These are phyloP conservation scores for Nigrospora oryzae DNA, from an alignment of 2,329 filamentous ascomycete genomes.

Conservation along the genomic window DNA sequence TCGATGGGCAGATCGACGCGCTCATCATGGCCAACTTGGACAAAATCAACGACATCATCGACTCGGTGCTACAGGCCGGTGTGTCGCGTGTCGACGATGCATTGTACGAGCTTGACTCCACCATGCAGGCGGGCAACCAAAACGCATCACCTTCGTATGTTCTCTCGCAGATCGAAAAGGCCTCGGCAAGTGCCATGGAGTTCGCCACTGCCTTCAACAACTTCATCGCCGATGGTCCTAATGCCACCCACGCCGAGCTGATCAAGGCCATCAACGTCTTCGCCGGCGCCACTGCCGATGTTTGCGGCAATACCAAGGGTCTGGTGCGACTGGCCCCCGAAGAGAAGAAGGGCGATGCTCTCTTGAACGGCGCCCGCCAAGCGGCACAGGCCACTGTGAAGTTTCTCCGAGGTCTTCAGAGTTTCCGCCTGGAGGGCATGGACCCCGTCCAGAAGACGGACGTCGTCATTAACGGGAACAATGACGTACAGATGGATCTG, in stretches of 20 bases:
- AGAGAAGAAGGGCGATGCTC: conserved; percentile 84
- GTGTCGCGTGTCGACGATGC: conserved; percentile 93
- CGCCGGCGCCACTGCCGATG: conserved; percentile 82
- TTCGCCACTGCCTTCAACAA: conserved; percentile 98
- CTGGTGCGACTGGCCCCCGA: conserved; percentile 87
- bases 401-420: conserved; percentile 91
- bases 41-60: conserved; percentile 96
- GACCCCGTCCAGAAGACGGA: conserved; percentile 91
- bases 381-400: conserved; percentile 82
- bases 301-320: conserved; percentile 94
- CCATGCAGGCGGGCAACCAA: conserved; percentile 98
- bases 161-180: conserved; percentile 94
- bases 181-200: conserved; percentile 86
- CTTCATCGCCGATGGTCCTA: conserved; percentile 93
- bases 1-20: conserved; percentile 87
- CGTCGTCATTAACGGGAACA: conserved; percentile 94
- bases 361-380: conserved; percentile 74
- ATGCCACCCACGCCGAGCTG: conserved; percentile 79
- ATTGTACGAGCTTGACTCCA: conserved; percentile 92
- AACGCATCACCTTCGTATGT: conserved; percentile 94
- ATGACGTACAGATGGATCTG: conserved; percentile 89
- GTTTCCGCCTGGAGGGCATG: conserved; percentile 85
- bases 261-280: conserved; percentile 91
- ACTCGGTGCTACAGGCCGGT: conserved; percentile 88
- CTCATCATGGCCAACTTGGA: conserved; percentile 78